Conservation (phyloP, 2,329 filamentous ascomycete genomes). For the Penicillium fuscoglaucum region DNA sequence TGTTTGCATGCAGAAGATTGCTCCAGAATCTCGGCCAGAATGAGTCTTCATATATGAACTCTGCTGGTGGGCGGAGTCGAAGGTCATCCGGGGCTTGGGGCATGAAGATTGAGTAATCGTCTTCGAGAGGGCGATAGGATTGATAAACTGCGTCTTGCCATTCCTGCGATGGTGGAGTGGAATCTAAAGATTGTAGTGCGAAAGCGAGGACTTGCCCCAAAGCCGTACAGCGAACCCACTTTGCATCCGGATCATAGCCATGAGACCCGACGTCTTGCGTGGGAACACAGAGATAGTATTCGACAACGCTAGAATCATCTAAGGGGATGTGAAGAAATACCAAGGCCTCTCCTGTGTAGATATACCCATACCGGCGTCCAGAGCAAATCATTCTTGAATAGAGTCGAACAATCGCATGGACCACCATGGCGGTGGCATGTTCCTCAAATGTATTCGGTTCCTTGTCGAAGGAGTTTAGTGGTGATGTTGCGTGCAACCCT, state of each 20-base stretch:
- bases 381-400: constrained; percentile 33
- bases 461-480: constrained; percentile 28
- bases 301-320: constrained; percentile 22
- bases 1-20: neutral
- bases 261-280: constrained; percentile 26
- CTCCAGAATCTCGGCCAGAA: neutral
- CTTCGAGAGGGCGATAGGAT: neutral
- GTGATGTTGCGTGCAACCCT: constrained; percentile 28
- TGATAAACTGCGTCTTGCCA: neutral
- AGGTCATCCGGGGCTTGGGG: neutral
- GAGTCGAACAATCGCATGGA: constrained; percentile 30
- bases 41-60: neutral
- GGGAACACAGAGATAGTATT: constrained; percentile 30
- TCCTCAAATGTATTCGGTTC: constrained; percentile 29
- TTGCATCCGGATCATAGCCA: neutral
- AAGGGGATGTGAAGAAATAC: constrained; percentile 32
- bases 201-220: constrained; percentile 3
- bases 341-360: constrained; percentile 34
- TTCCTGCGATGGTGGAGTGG: neutral
- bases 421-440: constrained; percentile 26
- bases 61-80: neutral
- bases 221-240: constrained; percentile 1
- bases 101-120: neutral
- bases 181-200: neutral
- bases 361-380: constrained; percentile 29